Percentiles rank a stretch among this genome's conserved stretches.
phyloP scores from a whole-genome alignment of 2,329 filamentous ascomycete genomes.

The Cadophora sp. region DNA sequence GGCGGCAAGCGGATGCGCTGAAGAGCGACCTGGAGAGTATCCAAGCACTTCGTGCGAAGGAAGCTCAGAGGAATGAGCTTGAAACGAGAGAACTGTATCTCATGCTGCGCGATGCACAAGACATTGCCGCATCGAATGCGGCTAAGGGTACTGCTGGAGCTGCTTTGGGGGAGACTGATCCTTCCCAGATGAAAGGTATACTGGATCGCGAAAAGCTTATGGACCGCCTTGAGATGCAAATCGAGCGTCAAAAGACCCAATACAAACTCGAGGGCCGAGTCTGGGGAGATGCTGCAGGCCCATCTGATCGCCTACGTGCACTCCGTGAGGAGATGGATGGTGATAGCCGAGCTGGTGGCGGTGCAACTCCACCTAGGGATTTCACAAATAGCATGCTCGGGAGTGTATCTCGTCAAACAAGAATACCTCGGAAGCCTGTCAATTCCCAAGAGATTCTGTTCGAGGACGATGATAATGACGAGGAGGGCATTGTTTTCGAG shows the following conservation, averaged over 20 bases:
- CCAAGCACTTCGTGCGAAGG: slow-evolving; percentile 84
- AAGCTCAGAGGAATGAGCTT: slow-evolving; percentile 92
- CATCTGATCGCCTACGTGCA: slow-evolving; percentile 90
- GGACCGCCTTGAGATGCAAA: slow-evolving; percentile 91
- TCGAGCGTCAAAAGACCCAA: slow-evolving; percentile 96
- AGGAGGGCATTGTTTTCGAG: slow-evolving; percentile 63
- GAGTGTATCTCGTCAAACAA: slow-evolving; percentile 68
- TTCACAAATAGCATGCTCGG: slow-evolving; percentile 78
- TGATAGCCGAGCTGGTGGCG: slow-evolving; percentile 47
- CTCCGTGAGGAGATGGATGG: slow-evolving; percentile 95
- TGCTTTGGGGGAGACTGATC: slow-evolving; percentile 65
- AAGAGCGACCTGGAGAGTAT: slow-evolving; percentile 90
- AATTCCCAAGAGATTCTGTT: slow-evolving; percentile 44
- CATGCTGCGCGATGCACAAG: slow-evolving; percentile 97
- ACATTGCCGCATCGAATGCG: slow-evolving; percentile 89
- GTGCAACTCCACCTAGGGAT: slow-evolving; percentile 60
- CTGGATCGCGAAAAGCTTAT: slow-evolving; percentile 91
- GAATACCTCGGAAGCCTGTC: slow-evolving; percentile 61
- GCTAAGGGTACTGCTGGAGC: slow-evolving; percentile 58
- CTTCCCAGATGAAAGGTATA: slow-evolving; percentile 86
- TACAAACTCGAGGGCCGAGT: slow-evolving; percentile 95
- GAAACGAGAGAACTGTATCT: slow-evolving; percentile 97
- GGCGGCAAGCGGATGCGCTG: slow-evolving; percentile 82
- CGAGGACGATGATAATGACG: slow-evolving; percentile 46
- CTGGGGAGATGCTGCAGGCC: slow-evolving; percentile 82